Evolutionary conservation across 257 asterid species (phyloP), one percentile per base, ranked within the genome.

Genomic region (Solanum pinnatisectum): DNA sequence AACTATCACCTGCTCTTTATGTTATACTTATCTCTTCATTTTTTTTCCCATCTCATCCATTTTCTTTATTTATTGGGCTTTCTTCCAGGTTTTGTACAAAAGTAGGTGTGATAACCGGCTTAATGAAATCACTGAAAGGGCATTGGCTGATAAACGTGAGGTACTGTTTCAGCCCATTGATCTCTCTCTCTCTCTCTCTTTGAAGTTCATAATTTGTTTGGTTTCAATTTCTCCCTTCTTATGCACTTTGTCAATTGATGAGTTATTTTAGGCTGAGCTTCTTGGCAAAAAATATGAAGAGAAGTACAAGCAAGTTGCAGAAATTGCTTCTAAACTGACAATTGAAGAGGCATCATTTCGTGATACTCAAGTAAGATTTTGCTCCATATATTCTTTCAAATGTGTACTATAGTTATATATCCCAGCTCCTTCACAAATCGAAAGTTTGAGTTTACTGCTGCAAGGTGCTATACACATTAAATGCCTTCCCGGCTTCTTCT

Each of bases 21-120:
- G 60, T 40, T 77, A 35, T 10, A 59, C 73, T 36, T 90, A 52
- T 56, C 56, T 60, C 46, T 74, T 81, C 23, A 49, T 36, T 46
- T 81, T 65, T 70, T 25, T 88, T 10, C 30, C 84, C 33, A 74
- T 67, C 81, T 65, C 87, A 15, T 87, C 76, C 65, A 89, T 77
- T 82, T 87, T 71, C 67, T 89, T 85, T 87, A 86, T 88, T 11
- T 63, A 18, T 49, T 49, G 70, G 39, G 27, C 25, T 49, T 82
- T 81, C 81, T 44, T 77, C 86, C 92, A 97, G 99, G 99, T 97
- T 87, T 89, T 96, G 90, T 94, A 97, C 93, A 97, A 95, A 94
- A 97, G 99, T 93, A 94, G 98, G 92, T 97, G 99, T 42, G 99
- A 97, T 90, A 97, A 97, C 88, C 95, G 98, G 83, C 99, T 97